Evolutionary conservation across 768 basidiomycete genomes (phyloP), one percentile per base, ranked within the genome.

Genomic region (Suillus subaureus): DNA sequence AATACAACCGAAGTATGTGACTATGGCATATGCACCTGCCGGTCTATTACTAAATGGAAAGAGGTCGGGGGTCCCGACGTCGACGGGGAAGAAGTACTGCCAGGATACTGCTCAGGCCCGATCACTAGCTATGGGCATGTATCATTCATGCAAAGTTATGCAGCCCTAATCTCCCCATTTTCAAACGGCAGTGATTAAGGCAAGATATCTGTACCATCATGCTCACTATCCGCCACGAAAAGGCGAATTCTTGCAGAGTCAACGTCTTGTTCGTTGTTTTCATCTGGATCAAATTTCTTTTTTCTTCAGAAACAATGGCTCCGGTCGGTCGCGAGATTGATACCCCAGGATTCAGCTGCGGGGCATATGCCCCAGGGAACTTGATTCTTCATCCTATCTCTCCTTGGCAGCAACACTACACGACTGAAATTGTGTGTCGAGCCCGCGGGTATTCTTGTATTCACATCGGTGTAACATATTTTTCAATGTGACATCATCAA

Each of bases 381-480:
- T 7, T 23, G n/a, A 31, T 54, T 18, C 28, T 52, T 40, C 54
- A n/a, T 58, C 51, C 45, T 64, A 63, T 69, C 65, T 12, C 52
- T 55, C 35, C 11, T 51, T 62, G 42, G 54, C 63, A 55, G 62
- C 37, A 56, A 54, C 7, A 56, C 39, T 54, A 49, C 45, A n/a
- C 55, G 21, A 18, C 9, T 9, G 9, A 31, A 54, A 18, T 49
- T 9, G 42, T 28, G 21, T 49, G 33, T 54, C 3, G 13, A 4
- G n/a, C 4, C 16, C 2, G 58, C 49, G 49, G 31, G 69, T 71
- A 70, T 70, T 69, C 26, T 73, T 73, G 71, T 8, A 66, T 71
- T 68, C 70, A 67, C 57, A 28, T 21, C 21, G 33, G 18, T 18
- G 37, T 63, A 60, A 16, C 42, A 60, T 12, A 15, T 37, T 16